Evolutionary conservation across 106 monocot species (phyloP).

Genomic region (Apostasia shenzhenica): DNA sequence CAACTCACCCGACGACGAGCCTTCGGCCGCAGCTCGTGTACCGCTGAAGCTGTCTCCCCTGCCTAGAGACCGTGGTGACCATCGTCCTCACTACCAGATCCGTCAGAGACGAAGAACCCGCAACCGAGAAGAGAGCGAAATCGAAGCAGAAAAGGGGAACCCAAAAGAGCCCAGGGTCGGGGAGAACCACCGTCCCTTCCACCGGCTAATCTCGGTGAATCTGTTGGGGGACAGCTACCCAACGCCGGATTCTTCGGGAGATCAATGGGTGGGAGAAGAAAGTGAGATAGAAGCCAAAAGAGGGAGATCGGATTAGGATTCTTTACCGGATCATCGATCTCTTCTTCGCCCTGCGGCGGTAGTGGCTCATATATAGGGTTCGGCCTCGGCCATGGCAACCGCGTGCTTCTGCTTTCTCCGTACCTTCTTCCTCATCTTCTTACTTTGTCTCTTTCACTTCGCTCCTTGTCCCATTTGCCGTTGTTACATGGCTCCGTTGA

Average conservation of each 20-base stretch:
- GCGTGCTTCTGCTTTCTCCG: conserved; percentile 7
- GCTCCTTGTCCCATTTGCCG: too few relatives aligned
- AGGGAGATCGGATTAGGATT: background rate
- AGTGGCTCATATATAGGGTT: background rate
- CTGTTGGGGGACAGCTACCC: background rate
- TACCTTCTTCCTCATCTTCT: conserved; percentile 2
- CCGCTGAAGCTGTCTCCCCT: conserved; percentile 12
- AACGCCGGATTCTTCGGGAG: background rate
- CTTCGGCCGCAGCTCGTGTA: conserved; percentile 8
- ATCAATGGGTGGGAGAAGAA: background rate
- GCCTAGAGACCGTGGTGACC: background rate
- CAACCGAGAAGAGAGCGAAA: background rate
- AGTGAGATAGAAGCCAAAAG: background rate
- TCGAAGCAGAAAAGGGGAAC: background rate
- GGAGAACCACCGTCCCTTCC: conserved; percentile 3
- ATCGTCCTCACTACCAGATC: conserved; percentile 2
- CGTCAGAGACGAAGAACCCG: too few relatives aligned
- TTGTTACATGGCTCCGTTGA: too few relatives aligned
- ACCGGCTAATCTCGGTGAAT: background rate
- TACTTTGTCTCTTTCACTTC: too few relatives aligned
- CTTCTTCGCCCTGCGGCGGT: background rate
- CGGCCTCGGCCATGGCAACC: background rate
- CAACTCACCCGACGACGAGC: conserved; percentile 11
- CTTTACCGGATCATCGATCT: background rate
- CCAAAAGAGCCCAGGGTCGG: background rate